Evolutionary conservation across 2,329 filamentous ascomycete genomes (phyloP).

Genomic region (Penicillium oxalicum): DNA sequence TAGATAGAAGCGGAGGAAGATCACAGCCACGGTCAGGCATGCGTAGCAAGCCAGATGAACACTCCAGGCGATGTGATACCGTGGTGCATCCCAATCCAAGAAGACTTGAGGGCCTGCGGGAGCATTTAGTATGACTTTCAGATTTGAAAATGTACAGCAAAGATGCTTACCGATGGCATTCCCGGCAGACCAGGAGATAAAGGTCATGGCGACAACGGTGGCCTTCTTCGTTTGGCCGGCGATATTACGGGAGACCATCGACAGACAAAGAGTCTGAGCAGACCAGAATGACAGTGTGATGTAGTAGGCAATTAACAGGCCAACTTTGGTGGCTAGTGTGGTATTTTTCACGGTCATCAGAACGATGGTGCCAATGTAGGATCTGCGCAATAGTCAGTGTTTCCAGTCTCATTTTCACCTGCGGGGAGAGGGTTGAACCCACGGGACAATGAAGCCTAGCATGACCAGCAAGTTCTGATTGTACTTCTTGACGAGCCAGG

Average conservation of each 20-base stretch:
- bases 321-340: constrained; percentile 38
- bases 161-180: constrained; percentile 53
- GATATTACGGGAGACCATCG: constrained; percentile 63
- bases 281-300: constrained; percentile 74
- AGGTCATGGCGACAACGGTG: constrained; percentile 62
- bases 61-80: constrained; percentile 64
- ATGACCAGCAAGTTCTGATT: constrained; percentile 64
- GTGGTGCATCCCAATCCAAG: constrained; percentile 53
- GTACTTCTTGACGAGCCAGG: constrained; percentile 62
- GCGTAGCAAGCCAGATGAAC: constrained; percentile 65
- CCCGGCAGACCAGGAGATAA: constrained; percentile 62
- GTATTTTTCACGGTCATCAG: constrained; percentile 56
- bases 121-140: neutral
- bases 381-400: constrained; percentile 37
- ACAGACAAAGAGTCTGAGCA: constrained; percentile 47
- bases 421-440: constrained; percentile 19
- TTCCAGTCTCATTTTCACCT: no score
- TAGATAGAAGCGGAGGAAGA: constrained; percentile 56
- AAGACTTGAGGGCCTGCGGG: constrained; percentile 58
- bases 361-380: constrained; percentile 65
- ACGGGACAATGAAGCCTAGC: constrained; percentile 54
- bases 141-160: no score
- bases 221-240: constrained; percentile 68
- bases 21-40: constrained; percentile 52
- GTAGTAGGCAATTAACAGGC: constrained; percentile 68